These are phyloP conservation scores for Globisporangium megalacanthum DNA, from an alignment of 352 stramenopile genomes.

Conservation along the genomic window DNA sequence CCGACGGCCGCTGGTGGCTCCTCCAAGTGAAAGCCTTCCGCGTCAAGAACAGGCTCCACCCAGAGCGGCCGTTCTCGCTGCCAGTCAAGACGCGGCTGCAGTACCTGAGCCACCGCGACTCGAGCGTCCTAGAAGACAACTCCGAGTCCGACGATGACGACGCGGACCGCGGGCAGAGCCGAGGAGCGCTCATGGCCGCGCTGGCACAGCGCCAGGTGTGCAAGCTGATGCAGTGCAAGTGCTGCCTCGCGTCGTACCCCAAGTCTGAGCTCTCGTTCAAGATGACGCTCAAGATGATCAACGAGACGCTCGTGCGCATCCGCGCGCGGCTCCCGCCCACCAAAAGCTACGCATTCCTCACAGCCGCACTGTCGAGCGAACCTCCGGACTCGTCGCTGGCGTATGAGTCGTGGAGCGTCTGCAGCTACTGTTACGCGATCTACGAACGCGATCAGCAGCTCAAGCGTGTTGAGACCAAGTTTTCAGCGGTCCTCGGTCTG, in stretches of 20 bases:
- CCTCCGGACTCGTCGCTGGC: slow-evolving; percentile 45
- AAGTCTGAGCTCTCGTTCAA: slow-evolving; percentile 80
- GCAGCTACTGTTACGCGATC: slow-evolving; percentile 79
- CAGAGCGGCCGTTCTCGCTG: slow-evolving; percentile 34
- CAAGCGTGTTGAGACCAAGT: slow-evolving; percentile 60
- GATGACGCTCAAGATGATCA: slow-evolving; percentile 88
- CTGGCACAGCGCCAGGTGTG: slow-evolving; percentile 55
- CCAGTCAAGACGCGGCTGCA: slow-evolving; percentile 30
- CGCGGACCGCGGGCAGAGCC: neutral
- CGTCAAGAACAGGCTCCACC: slow-evolving; percentile 28
- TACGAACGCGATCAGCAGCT: slow-evolving; percentile 81
- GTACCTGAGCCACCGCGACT: slow-evolving; percentile 65
- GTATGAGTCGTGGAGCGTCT: slow-evolving; percentile 84
- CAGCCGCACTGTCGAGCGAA: slow-evolving; percentile 34
- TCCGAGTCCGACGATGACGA: slow-evolving; percentile 44
- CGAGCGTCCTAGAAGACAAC: slow-evolving; percentile 57
- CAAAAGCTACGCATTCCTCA: slow-evolving; percentile 45
- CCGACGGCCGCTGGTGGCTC: slow-evolving; percentile 63
- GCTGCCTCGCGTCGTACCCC: slow-evolving; percentile 64
- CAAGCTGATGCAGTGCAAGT: slow-evolving; percentile 77
- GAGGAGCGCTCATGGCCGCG: slow-evolving; percentile 8
- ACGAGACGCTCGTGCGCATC: slow-evolving; percentile 70
- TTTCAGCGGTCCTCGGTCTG: slow-evolving; percentile 40
- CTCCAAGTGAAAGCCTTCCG: slow-evolving; percentile 79
- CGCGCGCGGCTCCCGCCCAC: slow-evolving; percentile 44